Evolutionary conservation across 257 asterid species (phyloP), one percentile per base, ranked within the genome.

Genomic region (Parsonsia alboflavescens): DNA sequence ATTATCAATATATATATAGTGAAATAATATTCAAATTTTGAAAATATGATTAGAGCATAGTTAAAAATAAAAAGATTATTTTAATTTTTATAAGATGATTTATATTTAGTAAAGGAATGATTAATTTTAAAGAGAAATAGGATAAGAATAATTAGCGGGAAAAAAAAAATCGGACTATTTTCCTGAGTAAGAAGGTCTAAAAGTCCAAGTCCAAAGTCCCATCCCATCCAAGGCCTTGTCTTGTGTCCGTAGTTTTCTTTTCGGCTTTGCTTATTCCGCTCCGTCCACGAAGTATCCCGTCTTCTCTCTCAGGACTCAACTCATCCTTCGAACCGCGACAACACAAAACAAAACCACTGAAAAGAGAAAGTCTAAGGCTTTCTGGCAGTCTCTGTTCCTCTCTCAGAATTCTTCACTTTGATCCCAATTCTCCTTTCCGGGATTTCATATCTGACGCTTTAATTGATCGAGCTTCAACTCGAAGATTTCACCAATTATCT

Each of bases 371-470:
- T 19, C 3, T 33, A 54, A n/a, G n/a, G 61, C 21, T 52, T 41
- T 13, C 46, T 68, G 21, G 46, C 52, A 36, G 30, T 70, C 52
- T 58, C 59, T 77, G 44, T 45, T 77, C 58, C 33, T 10, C 63
- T n/a, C 49, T 21, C 26, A 9, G 33, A 70, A 46, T 15, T 73
- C 54, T 74, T 49, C 72, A 4, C 73, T 45, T 61, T 46, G 73
- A 76, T 80, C 57, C 64, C 69, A 68, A 73, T 73, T 54, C 75
- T 53, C 69, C 16, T 12, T 69, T 45, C 24, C 36, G 30, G 0
- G 49, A 33, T 33, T n/a, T 48, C 7, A 30, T 48, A 73, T 21
- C 64, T 45, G 24, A 57, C n/a, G 13, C 67, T 68, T 33, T 1
- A 33, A 33, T 33, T 68, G 42, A 11, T 68, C 54, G 71, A 67